Evolutionary conservation across 2,329 filamentous ascomycete species (phyloP).

Genomic region (Aspergillus vadensis): DNA sequence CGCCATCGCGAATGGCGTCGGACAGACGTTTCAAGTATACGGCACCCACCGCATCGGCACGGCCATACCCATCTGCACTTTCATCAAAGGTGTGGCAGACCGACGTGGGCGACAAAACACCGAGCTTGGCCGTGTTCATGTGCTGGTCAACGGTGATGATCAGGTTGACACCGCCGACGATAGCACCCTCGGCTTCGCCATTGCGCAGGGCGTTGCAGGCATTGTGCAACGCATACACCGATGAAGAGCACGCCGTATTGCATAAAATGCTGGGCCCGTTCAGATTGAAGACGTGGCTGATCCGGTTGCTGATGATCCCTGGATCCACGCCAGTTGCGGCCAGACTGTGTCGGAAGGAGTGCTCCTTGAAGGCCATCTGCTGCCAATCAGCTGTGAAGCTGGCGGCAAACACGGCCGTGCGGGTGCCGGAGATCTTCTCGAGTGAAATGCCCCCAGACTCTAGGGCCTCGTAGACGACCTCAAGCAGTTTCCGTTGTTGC

Average conservation of each 20-base stretch:
- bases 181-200: slow-evolving; percentile 23
- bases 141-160: slow-evolving; percentile 25
- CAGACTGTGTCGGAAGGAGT: slow-evolving; percentile 14
- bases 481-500: slow-evolving; percentile 28
- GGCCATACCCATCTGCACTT: slow-evolving; percentile 39
- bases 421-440: slow-evolving; percentile 18
- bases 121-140: slow-evolving; percentile 32
- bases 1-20: slow-evolving; percentile 29
- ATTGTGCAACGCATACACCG: slow-evolving; percentile 40
- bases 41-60: slow-evolving; percentile 35
- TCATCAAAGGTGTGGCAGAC: slow-evolving; percentile 40
- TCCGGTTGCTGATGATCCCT: slow-evolving; percentile 21
- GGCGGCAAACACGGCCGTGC: slow-evolving; percentile 20
- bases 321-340: slow-evolving; percentile 17
- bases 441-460: slow-evolving; percentile 26
- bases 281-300: slow-evolving; percentile 40
- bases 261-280: slow-evolving; percentile 31
- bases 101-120: slow-evolving; percentile 37
- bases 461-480: slow-evolving; percentile 26
- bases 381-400: slow-evolving; percentile 23
- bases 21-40: slow-evolving; percentile 37
- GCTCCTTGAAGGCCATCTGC: slow-evolving; percentile 18
- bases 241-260: slow-evolving; percentile 45
- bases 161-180: slow-evolving; percentile 27
- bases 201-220: slow-evolving; percentile 33